Evolutionary conservation across 495 filamentous ascomycete genomes (phyloP).

Genomic region (Cercophora scortea): DNA sequence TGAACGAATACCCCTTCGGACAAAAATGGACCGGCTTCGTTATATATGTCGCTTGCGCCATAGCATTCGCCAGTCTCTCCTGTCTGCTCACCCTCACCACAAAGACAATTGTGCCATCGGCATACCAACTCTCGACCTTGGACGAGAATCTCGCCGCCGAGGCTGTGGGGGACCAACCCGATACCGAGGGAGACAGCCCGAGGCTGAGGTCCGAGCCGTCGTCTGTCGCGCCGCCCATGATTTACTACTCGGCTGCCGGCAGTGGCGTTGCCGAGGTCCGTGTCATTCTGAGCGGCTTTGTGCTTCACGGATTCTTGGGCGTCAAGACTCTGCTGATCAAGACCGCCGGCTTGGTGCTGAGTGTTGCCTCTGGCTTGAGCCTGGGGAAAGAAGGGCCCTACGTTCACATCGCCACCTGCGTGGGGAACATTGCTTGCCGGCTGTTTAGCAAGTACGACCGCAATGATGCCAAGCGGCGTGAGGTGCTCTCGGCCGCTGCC

Average conservation of each 20-base stretch:
- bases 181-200: slow-evolving; percentile 32
- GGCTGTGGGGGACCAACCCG: slow-evolving; percentile 21
- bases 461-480: slow-evolving; percentile 82
- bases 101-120: slow-evolving; percentile 84
- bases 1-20: slow-evolving; percentile 46
- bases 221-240: slow-evolving; percentile 55
- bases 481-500: slow-evolving; percentile 86
- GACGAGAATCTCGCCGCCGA: slow-evolving; percentile 65
- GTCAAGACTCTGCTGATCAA: slow-evolving; percentile 84
- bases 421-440: slow-evolving; percentile 92
- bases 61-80: slow-evolving; percentile 64
- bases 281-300: slow-evolving; percentile 94
- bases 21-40: slow-evolving; percentile 62
- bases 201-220: slow-evolving; percentile 13
- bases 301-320: slow-evolving; percentile 91
- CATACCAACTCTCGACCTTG: slow-evolving; percentile 74
- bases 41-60: slow-evolving; percentile 62
- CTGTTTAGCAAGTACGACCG: slow-evolving; percentile 87
- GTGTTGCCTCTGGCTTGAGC: slow-evolving; percentile 86
- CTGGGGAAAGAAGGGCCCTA: slow-evolving; percentile 96
- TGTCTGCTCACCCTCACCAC: slow-evolving; percentile 79
- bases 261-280: slow-evolving; percentile 97
- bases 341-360: slow-evolving; percentile 73
- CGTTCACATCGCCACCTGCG: slow-evolving; percentile 92
- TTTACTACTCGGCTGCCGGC: slow-evolving; percentile 93